Percentiles rank a stretch among this genome's conserved stretches.
Evolutionary conservation across 768 basidiomycete species (phyloP).

Genomic region (Leccinum disarticulatum): DNA sequence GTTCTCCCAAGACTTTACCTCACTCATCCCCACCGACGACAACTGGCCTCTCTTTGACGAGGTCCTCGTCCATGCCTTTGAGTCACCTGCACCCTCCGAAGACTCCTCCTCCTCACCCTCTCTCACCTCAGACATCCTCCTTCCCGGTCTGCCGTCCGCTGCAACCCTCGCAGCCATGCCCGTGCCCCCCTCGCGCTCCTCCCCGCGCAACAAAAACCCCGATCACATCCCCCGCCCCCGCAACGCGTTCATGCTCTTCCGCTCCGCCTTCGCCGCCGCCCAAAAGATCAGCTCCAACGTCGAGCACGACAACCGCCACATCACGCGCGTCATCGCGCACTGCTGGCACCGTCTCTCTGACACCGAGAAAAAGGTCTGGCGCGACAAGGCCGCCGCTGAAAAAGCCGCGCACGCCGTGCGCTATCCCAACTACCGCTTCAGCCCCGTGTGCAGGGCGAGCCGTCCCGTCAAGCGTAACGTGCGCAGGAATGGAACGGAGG

Average conservation of each 20-base stretch:
- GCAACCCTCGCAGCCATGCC: conserved; percentile 29
- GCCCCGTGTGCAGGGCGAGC: conserved; percentile 43
- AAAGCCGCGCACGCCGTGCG: conserved; percentile 47
- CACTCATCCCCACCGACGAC: conserved; percentile 15
- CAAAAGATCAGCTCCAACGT: conserved; percentile 47
- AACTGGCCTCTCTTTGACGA: conserved; percentile 30
- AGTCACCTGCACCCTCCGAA: not conserved
- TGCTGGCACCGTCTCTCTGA: conserved; percentile 56
- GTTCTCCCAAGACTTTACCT: conserved; percentile 18
- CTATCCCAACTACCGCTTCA: conserved; percentile 58
- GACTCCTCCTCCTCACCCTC: not conserved
- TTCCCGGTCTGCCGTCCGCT: conserved; percentile 14
- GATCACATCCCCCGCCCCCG: conserved; percentile 42
- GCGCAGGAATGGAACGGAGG: conserved; percentile 48
- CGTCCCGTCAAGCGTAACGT: conserved; percentile 51
- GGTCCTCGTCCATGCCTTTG: conserved; percentile 6
- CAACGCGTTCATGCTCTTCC: conserved; percentile 57
- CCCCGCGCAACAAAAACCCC: conserved; percentile 35
- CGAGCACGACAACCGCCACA: conserved; percentile 58
- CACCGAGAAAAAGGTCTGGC: conserved; percentile 50
- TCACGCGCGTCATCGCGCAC: conserved; percentile 54
- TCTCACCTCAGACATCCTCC: conserved; percentile 4
- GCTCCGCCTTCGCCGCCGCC: conserved; percentile 56
- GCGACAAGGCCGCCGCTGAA: conserved; percentile 49
- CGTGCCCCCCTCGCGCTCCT: conserved; percentile 28